Evolutionary conservation across 257 asterid species (phyloP).

Genomic region (Datura wrightii): DNA sequence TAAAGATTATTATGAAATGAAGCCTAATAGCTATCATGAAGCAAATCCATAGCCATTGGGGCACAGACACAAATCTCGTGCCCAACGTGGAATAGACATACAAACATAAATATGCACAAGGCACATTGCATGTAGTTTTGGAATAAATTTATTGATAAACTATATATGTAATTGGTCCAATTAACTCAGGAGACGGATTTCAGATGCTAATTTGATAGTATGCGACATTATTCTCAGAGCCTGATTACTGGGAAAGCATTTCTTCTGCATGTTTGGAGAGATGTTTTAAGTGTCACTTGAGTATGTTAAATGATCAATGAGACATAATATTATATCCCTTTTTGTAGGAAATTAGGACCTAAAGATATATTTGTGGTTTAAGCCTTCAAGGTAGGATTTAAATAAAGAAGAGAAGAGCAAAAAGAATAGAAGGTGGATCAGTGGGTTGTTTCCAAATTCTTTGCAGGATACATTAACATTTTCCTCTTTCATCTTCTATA

Average conservation of each 20-base stretch:
- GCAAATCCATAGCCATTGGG: conserved; percentile 6
- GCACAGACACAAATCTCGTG: background rate
- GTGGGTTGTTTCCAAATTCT: conserved; percentile 8
- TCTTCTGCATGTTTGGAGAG: background rate
- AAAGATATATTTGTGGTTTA: conserved; percentile 17
- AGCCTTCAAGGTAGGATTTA: conserved; percentile 4
- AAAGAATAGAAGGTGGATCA: background rate
- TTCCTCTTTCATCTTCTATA: conserved; percentile 25
- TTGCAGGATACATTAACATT: background rate
- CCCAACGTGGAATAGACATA: conserved; percentile 3
- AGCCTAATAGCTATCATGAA: conserved; percentile 13
- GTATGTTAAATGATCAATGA: background rate
- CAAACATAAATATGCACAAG: background rate
- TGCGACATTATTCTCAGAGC: conserved; percentile 7
- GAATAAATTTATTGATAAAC: background rate
- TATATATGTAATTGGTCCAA: background rate
- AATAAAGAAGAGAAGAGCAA: background rate
- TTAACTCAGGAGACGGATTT: background rate
- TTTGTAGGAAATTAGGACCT: conserved; percentile 7
- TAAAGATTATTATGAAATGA: background rate
- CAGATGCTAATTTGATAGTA: background rate
- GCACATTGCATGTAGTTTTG: background rate
- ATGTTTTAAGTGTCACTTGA: background rate
- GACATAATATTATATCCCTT: background rate
- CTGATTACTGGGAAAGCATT: background rate